These are phyloP conservation scores for Porogramme epimiltina DNA, from an alignment of 1,284 basidiomycete genomes.

Conservation along the genomic window DNA sequence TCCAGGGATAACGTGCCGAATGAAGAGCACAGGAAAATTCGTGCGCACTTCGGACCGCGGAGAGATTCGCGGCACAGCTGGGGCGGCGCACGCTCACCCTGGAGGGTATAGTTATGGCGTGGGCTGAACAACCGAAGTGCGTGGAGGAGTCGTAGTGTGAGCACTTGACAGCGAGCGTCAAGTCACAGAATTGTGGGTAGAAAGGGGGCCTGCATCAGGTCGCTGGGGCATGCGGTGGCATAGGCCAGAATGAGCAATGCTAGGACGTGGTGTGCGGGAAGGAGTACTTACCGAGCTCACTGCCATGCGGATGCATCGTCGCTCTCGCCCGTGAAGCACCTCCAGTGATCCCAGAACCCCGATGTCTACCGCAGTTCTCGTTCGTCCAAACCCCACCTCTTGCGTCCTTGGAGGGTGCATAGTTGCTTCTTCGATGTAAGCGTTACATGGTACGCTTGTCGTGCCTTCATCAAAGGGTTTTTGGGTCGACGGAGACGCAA, in stretches of 20 bases:
- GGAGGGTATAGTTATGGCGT: constrained; percentile 66
- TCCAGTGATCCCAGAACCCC: constrained; percentile 86
- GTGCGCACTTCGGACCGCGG: constrained; percentile 51
- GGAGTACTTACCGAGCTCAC: constrained; percentile 59
- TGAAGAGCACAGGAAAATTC: constrained; percentile 45
- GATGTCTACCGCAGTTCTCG: constrained; percentile 63
- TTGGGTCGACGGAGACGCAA: no score
- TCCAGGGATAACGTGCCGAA: constrained; percentile 43
- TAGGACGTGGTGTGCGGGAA: neutral
- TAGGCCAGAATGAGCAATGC: neutral
- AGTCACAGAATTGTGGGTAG: constrained; percentile 55
- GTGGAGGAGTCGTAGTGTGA: constrained; percentile 59
- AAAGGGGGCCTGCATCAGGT: constrained; percentile 50
- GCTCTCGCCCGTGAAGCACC: constrained; percentile 53
- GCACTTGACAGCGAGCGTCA: constrained; percentile 61
- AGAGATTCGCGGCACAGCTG: constrained; percentile 49
- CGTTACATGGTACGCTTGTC: no score
- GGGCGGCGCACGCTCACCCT: constrained; percentile 63
- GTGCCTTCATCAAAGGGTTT: no score
- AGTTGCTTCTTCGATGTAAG: no score
- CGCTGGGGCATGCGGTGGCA: constrained; percentile 34
- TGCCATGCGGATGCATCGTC: constrained; percentile 76
- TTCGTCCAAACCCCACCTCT: no score
- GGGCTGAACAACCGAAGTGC: constrained; percentile 63
- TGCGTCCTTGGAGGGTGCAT: no score